Conservation (phyloP, 768 basidiomycete species). For the Panellus pusillus region DNA sequence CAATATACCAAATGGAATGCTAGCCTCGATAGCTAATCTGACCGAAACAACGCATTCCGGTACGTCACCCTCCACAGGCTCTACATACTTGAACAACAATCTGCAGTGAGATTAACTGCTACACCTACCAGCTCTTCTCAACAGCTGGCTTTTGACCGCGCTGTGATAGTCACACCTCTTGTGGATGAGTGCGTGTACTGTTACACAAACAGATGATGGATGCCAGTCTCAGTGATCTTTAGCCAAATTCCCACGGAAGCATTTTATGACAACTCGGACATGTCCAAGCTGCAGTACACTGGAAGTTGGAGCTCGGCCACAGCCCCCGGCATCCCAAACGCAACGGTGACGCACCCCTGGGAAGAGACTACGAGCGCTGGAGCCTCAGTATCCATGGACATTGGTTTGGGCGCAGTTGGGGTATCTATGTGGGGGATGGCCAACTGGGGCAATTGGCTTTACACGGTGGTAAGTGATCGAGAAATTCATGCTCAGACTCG, state of each 20-base stretch:
- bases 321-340: slow-evolving; percentile 8
- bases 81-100: background rate
- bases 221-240: background rate
- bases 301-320: slow-evolving; percentile 3
- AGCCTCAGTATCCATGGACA: slow-evolving; percentile 3
- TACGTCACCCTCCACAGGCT: background rate
- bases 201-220: background rate
- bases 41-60: slow-evolving; percentile 8
- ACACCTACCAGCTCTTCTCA: background rate
- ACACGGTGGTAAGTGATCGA: slow-evolving; percentile 1
- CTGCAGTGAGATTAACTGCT: slow-evolving; percentile 9
- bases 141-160: slow-evolving; percentile 16
- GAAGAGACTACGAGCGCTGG: background rate
- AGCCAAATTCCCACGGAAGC: slow-evolving; percentile 5
- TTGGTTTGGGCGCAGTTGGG: slow-evolving; percentile 2
- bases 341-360: slow-evolving; percentile 10
- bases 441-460: slow-evolving; percentile 17
- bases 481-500: too few relatives aligned
- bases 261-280: slow-evolving; percentile 17
- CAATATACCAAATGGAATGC: too few relatives aligned
- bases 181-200: background rate
- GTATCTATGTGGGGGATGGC: slow-evolving; percentile 3
- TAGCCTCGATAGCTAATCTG: background rate
- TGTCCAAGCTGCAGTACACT: background rate
- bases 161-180: slow-evolving; percentile 8